Base-by-base conservation (phyloP, 257 asterid genomes). In the Primulina huaijiensis region DNA sequence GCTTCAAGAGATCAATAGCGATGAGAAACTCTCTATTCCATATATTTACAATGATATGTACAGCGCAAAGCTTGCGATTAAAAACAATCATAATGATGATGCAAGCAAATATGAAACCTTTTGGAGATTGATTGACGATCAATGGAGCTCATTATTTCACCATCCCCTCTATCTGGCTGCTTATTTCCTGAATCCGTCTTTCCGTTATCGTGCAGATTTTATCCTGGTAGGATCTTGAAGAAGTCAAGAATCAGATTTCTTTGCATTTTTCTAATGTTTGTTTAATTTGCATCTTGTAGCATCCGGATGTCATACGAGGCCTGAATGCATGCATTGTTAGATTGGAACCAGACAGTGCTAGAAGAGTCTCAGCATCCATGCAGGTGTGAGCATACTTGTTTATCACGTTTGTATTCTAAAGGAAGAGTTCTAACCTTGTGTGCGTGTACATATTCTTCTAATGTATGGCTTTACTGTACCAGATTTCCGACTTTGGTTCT, bases 281-380 rank as follows among this genome's bases (percentile, higher is more conserved):
- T 31, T 68, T 53, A 52, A 46, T 77, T 64, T 79, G 67, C 75
- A 55, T 77, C 62, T 73, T 84, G 83, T 85, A 91, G 97, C 88
- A 84, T 76, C 93, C 96, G 35, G 97, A 91, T 69, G 95, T 91
- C 29, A 82, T 89, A 23, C 95, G 96, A 25, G 97, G 97, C 79
- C 78, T 91, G 80, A 91, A 87, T 79, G 93, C 96, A 65, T 91
- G 97, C 83, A 83, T 91, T 34, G 92, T 87, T 75, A 84, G 82
- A 78, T 74, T 91, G 78, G 97, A 91, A 76, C 84, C 92, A 61
- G 97, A 89, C 80, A 82, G 53, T 73, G 85, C 85, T 66, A 87
- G 87, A 82, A 91, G 93, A 75, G 87, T 91, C 75, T 91, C 95
- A 76, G 97, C 96, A 75, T 91, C 97, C 64, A 87, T 89, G 97